Conservation (phyloP, 164 flowering plant genomes). For the Pachysandra terminalis region DNA sequence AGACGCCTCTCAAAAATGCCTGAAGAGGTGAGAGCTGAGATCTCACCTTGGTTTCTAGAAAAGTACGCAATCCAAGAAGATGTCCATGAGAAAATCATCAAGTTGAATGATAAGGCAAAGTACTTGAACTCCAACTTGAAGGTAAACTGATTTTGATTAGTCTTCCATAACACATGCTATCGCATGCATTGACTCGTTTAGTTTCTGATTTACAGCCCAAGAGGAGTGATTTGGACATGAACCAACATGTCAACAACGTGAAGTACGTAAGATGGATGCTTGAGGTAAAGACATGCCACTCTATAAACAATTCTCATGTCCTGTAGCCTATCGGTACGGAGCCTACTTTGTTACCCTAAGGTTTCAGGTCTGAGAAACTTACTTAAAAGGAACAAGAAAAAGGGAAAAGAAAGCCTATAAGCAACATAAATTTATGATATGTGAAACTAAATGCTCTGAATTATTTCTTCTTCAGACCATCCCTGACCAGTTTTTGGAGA, state of each 20-base stretch:
- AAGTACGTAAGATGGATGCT: slow-evolving; percentile 69
- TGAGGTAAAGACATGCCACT: slow-evolving; percentile 34
- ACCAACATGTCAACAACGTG: slow-evolving; percentile 72
- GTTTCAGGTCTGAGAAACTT: background rate
- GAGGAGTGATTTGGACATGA: slow-evolving; percentile 69
- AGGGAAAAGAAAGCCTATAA: no score
- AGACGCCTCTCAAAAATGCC: slow-evolving; percentile 83
- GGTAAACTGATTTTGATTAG: slow-evolving; percentile 27
- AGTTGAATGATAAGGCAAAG: slow-evolving; percentile 47
- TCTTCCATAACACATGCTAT: background rate
- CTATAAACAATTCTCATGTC: background rate
- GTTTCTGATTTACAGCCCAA: slow-evolving; percentile 40
- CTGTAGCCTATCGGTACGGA: background rate
- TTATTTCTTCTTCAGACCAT: slow-evolving; percentile 37
- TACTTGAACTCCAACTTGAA: slow-evolving; percentile 45
- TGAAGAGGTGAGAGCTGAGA: slow-evolving; percentile 66
- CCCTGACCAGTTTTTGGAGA: slow-evolving; percentile 47
- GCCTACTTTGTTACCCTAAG: background rate
- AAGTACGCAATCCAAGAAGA: slow-evolving; percentile 55
- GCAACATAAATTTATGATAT: no score
- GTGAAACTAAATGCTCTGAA: background rate
- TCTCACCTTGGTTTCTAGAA: slow-evolving; percentile 63
- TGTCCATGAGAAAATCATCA: slow-evolving; percentile 41
- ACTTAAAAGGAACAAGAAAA: background rate
- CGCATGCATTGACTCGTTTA: background rate